Conservation (phyloP, 352 stramenopile species). For the Paralagenidium karlingii region DNA sequence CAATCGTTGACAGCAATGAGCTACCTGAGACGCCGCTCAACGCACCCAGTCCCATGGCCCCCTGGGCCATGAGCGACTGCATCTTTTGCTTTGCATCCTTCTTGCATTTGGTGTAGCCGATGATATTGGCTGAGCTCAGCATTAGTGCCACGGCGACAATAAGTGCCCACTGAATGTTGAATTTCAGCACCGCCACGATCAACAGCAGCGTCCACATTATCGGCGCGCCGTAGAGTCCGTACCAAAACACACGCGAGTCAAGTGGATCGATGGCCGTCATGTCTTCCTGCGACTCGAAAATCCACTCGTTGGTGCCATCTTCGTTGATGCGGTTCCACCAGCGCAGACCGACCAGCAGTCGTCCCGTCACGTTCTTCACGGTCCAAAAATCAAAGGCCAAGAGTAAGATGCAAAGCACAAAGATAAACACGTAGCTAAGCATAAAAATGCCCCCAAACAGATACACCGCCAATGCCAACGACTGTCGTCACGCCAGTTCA, state of each 20-base stretch:
- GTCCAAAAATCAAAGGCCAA: constrained; percentile 98
- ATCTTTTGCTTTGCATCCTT: constrained; percentile 82
- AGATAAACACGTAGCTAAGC: constrained; percentile 93
- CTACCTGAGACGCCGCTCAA: constrained; percentile 10
- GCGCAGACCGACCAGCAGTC: constrained; percentile 88
- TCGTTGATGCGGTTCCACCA: constrained; percentile 98
- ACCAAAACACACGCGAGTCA: constrained; percentile 92
- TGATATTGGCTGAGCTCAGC: constrained; percentile 92
- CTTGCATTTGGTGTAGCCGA: constrained; percentile 97
- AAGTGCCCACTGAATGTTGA: constrained; percentile 91
- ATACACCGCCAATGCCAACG: constrained; percentile 87
- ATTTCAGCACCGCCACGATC: constrained; percentile 87
- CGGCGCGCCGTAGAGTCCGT: constrained; percentile 90
- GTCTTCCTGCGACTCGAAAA: constrained; percentile 92
- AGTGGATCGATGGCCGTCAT: constrained; percentile 82
- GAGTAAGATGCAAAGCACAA: constrained; percentile 93
- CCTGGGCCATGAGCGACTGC: constrained; percentile 66
- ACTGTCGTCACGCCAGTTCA: too few relatives aligned
- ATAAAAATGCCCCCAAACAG: constrained; percentile 87
- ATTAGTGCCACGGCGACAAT: constrained; percentile 88
- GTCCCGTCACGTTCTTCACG: constrained; percentile 90
- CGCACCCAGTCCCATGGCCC: constrained; percentile 52
- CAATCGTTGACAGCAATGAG: background rate
- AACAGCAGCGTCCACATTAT: constrained; percentile 86
- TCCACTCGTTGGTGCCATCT: constrained; percentile 91